Evolutionary conservation across 805 yeast species (phyloP), one percentile per base, ranked within the genome.

Genomic region (Schwanniomyces sp.): DNA sequence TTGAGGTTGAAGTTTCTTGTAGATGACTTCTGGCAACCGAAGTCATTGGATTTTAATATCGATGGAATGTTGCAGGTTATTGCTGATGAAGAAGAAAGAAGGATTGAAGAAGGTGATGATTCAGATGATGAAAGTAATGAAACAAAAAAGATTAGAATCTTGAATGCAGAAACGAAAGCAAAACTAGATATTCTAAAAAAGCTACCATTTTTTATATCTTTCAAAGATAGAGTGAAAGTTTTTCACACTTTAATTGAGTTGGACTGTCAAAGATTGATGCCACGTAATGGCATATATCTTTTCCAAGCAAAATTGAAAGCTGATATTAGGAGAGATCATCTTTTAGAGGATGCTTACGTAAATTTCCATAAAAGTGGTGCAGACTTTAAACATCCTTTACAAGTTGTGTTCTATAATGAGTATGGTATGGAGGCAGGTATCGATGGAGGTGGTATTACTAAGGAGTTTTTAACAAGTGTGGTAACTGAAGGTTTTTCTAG

Each of bases 401-500:
- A 79, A 1, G 90, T 94, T 1, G 76, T 76, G 12, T 91, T 94
- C 59, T 70, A 72, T 32, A 87, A 88, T 57, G 79, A 86, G 47
- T 81, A 84, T 66, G 96, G 91, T 1, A 79, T 72, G 30, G 98
- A 92, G 62, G 90, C 85, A 0, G 99, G 99, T 1, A 86, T 92
- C 38, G 99, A 92, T 64, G 99, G 99, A 7, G 99, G 98, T 10
- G 99, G 99, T 1, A 72, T 92, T 21, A 91, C 97, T 0, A 91
- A 92, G 62, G 99, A 92, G 58, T 83, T 94, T 52, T 68, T 92
- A 46, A 90, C 92, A 2, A 74, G 85, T 43, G 83, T 90, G 0
- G 80, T 85, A 2, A 71, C 69, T 4, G 88, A 86, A 52, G 91
- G 88, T 0, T 88, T 92, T 56, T 60, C 58, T 18, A 49, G 57